Percentiles rank a stretch among this genome's conserved stretches.
Evolutionary conservation across 2,329 filamentous ascomycete genomes (phyloP).

Genomic region (Thermochaetoides dissita): DNA sequence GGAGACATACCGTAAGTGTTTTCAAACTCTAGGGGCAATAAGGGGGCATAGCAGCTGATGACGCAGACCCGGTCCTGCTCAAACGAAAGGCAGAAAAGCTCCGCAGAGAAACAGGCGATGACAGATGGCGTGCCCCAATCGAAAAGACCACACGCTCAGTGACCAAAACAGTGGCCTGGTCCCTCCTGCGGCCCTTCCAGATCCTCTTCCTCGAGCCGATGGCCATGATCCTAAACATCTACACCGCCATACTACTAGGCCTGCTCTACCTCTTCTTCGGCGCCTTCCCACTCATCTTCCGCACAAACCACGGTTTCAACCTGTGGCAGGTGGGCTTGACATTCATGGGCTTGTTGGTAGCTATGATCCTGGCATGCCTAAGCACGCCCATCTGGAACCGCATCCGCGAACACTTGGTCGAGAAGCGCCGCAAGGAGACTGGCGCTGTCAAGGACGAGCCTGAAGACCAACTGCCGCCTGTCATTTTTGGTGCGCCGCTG

Average conservation of each 20-base stretch:
- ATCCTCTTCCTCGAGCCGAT: conserved; percentile 73
- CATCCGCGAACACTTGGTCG: conserved; percentile 44
- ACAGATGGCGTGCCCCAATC: conserved; percentile 60
- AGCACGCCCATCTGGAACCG: conserved; percentile 54
- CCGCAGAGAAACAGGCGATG: conserved; percentile 64
- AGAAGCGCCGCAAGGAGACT: conserved; percentile 34
- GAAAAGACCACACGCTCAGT: conserved; percentile 62
- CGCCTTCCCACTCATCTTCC: conserved; percentile 70
- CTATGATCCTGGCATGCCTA: conserved; percentile 50
- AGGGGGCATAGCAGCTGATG: conserved; percentile 1
- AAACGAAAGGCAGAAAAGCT: conserved; percentile 56
- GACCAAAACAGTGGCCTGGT: conserved; percentile 40
- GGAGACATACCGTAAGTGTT: conserved; percentile 63
- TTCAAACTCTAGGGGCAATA: background rate
- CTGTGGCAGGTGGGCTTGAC: conserved; percentile 67
- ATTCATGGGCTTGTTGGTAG: conserved; percentile 58
- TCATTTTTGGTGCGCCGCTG: conserved; percentile 59
- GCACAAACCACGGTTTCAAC: conserved; percentile 58
- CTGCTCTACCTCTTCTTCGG: conserved; percentile 87
- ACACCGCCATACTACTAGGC: conserved; percentile 73
- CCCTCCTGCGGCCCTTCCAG: conserved; percentile 59
- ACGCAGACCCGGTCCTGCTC: conserved; percentile 51
- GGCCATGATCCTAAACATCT: conserved; percentile 67
- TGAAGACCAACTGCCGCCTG: conserved; percentile 70
- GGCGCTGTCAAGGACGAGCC: conserved; percentile 56